Percentiles rank a stretch among this genome's conserved stretches.
Conservation (phyloP, 2,329 filamentous ascomycete species). For the Trichoderma atroviride region DNA sequence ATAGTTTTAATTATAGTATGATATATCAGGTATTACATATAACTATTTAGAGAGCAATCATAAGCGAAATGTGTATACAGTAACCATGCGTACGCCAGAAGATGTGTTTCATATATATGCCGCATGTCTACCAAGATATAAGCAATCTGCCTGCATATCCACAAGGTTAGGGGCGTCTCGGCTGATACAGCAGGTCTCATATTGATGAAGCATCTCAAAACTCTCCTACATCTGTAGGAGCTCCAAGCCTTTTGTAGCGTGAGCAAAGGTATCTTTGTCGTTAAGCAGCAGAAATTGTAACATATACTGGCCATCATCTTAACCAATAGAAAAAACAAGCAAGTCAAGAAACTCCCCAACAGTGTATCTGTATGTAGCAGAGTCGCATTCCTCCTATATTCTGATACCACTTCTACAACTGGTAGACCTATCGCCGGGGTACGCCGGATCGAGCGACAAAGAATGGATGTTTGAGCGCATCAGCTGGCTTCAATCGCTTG, state of each 20-base stretch:
- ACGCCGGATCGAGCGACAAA: constrained; percentile 54
- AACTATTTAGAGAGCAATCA: neutral
- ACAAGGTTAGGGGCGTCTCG: neutral
- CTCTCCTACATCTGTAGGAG: neutral
- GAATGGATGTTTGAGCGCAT: constrained; percentile 89
- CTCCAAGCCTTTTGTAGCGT: neutral
- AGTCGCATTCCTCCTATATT: neutral
- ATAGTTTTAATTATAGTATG: neutral
- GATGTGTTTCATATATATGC: neutral
- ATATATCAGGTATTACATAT: neutral
- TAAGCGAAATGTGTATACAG: neutral
- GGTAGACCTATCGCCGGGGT: constrained; percentile 31
- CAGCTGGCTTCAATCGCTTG: constrained; percentile 82
- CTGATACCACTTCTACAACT: neutral
- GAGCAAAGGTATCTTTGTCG: constrained; percentile 1
- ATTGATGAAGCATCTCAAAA: neutral
- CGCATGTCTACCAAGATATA: neutral
- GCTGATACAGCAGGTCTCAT: neutral
- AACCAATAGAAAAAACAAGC: neutral
- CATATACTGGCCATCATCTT: neutral
- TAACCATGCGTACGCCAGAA: neutral
- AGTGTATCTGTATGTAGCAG: neutral
- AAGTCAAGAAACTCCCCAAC: neutral
- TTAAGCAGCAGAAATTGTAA: neutral
- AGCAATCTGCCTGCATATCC: neutral